Base-by-base conservation (phyloP, 495 filamentous ascomycete genomes). In the Aspergillus homomorphus region DNA sequence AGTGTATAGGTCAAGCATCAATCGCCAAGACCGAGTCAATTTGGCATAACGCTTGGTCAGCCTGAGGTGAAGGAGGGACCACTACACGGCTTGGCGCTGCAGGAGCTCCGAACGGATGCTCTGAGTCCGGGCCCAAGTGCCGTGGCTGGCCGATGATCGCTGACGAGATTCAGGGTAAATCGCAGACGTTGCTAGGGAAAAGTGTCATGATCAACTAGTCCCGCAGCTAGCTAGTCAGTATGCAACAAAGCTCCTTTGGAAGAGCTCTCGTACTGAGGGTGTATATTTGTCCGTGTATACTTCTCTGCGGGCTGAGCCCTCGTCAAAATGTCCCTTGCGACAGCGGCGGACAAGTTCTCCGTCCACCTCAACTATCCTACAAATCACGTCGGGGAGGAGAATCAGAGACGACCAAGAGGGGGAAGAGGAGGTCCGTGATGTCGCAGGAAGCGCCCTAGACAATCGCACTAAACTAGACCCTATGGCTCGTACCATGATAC, bases 1-100 rank as follows among this genome's bases (percentile, higher is more conserved):
- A n/a, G n/a, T n/a, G n/a, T n/a, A n/a, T 30, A 46, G 3, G 18
- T 38, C 54, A 66, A 66, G 63, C 63, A 60, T 62, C 58, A 20
- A 23, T 43, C 23, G 50, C 63, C 63, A 60, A 60, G 54, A n/a
- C 28, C 19, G 28, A 22, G 20, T 23, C 45, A n/a, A 53, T 43
- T 51, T 50, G 21, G 50, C 56, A 45, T 14, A 28, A 51, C 43
- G 50, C 33, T 49, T 53, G 57, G 45, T 59, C 57, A 59, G 57
- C 57, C 48, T 42, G 53, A 23, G 9, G n/a, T 21, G 24, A 49
- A 51, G 33, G 55, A 44, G 24, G 45, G 54, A 41, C 19, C 44
- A 28, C 21, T 22, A 21, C n/a, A 26, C 19, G 48, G 23, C 48
- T 51, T 51, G 48, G 48, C 48, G 48, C 48, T 7, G 23, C 48